phyloP scores from a whole-genome alignment of 352 stramenopile genomes.

The Globisporangium lucens region DNA sequence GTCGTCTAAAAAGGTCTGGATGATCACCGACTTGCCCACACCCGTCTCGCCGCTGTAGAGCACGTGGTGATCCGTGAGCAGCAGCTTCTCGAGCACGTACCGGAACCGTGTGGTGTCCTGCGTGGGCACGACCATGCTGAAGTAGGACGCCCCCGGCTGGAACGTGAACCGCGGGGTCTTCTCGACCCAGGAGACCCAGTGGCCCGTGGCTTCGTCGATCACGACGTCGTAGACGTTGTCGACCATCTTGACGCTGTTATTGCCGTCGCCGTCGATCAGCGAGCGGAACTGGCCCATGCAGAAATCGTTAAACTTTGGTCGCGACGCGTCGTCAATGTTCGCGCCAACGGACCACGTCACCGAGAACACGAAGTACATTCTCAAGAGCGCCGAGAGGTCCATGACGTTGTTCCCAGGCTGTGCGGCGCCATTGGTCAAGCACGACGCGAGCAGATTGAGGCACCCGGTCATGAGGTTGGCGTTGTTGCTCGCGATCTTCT shows the following conservation, averaged over 20 bases:
- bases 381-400: slow-evolving; percentile 54
- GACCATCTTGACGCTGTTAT: slow-evolving; percentile 26
- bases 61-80: slow-evolving; percentile 80
- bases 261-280: slow-evolving; percentile 52
- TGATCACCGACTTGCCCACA: slow-evolving; percentile 92
- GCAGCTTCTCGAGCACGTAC: slow-evolving; percentile 89
- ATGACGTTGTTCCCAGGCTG: slow-evolving; percentile 41
- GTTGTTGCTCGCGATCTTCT: slow-evolving; percentile 88
- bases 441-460: slow-evolving; percentile 84
- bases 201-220: slow-evolving; percentile 66
- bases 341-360: slow-evolving; percentile 84
- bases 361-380: slow-evolving; percentile 88
- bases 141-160: slow-evolving; percentile 85
- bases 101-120: slow-evolving; percentile 93
- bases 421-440: slow-evolving; percentile 41
- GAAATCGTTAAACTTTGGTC: slow-evolving; percentile 86
- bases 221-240: slow-evolving; percentile 86
- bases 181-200: slow-evolving; percentile 85
- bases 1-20: slow-evolving; percentile 88
- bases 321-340: slow-evolving; percentile 84
- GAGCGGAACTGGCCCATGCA: slow-evolving; percentile 67
- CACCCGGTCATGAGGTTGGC: slow-evolving; percentile 87
- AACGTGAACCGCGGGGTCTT: slow-evolving; percentile 90
- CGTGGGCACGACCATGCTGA: slow-evolving; percentile 94
- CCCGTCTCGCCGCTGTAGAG: slow-evolving; percentile 91